These are phyloP conservation scores for Vicia faba DNA, from an alignment of 306 rosid species.

Conservation along the genomic window DNA sequence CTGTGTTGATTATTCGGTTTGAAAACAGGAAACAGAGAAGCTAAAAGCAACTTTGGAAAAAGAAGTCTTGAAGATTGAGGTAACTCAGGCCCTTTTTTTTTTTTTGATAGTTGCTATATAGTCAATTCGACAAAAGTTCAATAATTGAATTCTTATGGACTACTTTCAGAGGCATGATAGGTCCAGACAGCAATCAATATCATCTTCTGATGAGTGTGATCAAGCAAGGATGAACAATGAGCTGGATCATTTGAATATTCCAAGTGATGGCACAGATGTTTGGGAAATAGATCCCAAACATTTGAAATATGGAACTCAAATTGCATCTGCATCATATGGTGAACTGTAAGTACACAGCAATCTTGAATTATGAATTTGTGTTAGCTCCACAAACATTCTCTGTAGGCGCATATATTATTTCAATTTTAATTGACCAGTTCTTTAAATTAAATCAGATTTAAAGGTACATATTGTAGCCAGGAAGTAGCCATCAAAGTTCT, in stretches of 20 bases:
- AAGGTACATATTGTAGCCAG: slow-evolving; percentile 89
- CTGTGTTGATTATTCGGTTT: slow-evolving; percentile 38
- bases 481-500: slow-evolving; percentile 97
- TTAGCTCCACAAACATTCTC: slow-evolving; percentile 17
- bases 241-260: slow-evolving; percentile 66
- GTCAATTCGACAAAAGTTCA: slow-evolving; percentile 29
- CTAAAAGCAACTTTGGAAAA: slow-evolving; percentile 69
- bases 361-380: slow-evolving; percentile 18
- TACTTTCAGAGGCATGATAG: slow-evolving; percentile 61
- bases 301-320: slow-evolving; percentile 73
- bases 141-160: slow-evolving; percentile 18
- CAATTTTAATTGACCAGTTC: slow-evolving; percentile 26
- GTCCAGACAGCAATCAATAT: slow-evolving; percentile 49
- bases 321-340: slow-evolving; percentile 93
- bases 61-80: slow-evolving; percentile 77
- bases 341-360: slow-evolving; percentile 73
- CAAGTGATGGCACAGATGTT: slow-evolving; percentile 90
- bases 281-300: slow-evolving; percentile 92
- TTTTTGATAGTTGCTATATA: slow-evolving; percentile 23
- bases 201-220: slow-evolving; percentile 58
- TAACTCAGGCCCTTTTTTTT: slow-evolving; percentile 36
- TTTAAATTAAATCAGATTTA: slow-evolving; percentile 61
- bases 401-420: slow-evolving; percentile 18
- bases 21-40: slow-evolving; percentile 80
- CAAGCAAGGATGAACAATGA: slow-evolving; percentile 55